Percentiles rank a stretch among this genome's conserved stretches.
Conservation (phyloP, 2,329 filamentous ascomycete genomes). For the Fusarium piperis region DNA sequence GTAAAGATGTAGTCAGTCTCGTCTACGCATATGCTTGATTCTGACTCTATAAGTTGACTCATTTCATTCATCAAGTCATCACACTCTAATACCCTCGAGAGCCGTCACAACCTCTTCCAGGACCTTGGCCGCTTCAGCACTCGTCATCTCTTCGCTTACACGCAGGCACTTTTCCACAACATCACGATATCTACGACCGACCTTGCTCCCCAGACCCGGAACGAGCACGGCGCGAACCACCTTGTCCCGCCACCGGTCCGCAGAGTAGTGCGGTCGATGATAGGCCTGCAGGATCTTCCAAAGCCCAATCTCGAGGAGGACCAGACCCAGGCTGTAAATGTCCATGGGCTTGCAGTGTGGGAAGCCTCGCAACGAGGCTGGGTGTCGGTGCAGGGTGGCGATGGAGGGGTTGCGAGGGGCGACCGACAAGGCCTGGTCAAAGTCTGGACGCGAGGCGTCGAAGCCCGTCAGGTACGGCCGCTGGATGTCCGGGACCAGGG, state of each 20-base stretch:
- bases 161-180: slow-evolving; percentile 55
- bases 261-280: slow-evolving; percentile 54
- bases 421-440: slow-evolving; percentile 60
- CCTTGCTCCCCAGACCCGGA: slow-evolving; percentile 53
- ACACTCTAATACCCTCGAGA: slow-evolving; percentile 51
- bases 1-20: not conserved
- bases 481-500: slow-evolving; percentile 52
- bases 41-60: not conserved
- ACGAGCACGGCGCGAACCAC: slow-evolving; percentile 53
- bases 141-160: slow-evolving; percentile 50
- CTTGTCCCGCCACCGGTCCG: slow-evolving; percentile 54
- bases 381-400: slow-evolving; percentile 58
- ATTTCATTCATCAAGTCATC: not conserved
- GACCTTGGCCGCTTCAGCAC: slow-evolving; percentile 50
- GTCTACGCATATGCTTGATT: not conserved
- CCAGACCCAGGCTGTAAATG: slow-evolving; percentile 61
- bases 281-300: slow-evolving; percentile 56
- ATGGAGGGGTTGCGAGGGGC: slow-evolving; percentile 54
- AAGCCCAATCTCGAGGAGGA: slow-evolving; percentile 62
- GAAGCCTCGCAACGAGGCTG: slow-evolving; percentile 51
- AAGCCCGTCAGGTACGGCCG: slow-evolving; percentile 62
- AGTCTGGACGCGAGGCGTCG: slow-evolving; percentile 63
- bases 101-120: slow-evolving; percentile 55
- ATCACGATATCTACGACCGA: slow-evolving; percentile 51
- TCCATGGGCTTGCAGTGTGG: slow-evolving; percentile 61